Base-by-base conservation (phyloP, 768 basidiomycete species). In the Polyporus arcularius region DNA sequence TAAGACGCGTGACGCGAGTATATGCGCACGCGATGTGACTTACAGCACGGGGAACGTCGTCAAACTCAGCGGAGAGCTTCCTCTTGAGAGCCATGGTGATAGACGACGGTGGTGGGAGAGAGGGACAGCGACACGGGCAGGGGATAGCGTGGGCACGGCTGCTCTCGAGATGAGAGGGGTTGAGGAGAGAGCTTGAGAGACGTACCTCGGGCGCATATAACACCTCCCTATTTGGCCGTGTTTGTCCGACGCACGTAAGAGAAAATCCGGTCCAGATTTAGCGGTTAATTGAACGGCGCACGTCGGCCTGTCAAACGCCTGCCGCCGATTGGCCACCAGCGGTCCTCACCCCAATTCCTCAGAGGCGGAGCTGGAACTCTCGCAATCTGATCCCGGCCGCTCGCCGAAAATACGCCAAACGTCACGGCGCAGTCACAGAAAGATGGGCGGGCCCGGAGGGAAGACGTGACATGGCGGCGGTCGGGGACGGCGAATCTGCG, bases 31-130 rank as follows among this genome's bases (percentile, higher is more conserved):
- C 43, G 38, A 12, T 47, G 40, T 62, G 31, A 69, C 69, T 16
- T 60, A 72, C 71, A 39, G 58, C 60, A 57, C 67, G 80, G 63
- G 77, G 81, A 55, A 74, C 77, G 62, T 78, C 76, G 67, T 85
- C 85, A 60, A 55, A 57, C 53, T 88, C 88, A 18, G 78, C 66
- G 53, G 86, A 84, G 53, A 89, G 79, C 77, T 94, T 94, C 72
- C 91, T 83, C 74, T 93, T 94, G 70, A 90, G 64, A 43, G 85
- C 79, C 89, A 91, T 92, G 53, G 65, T 63, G 65, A 28, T 30
- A 38, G 38, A 30, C 2, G 35, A 41, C 32, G 49, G 31, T n/a
- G 51, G 39, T 40, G 58, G 39, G 16, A 51, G 14, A 58, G 42
- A 48, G 43, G 31, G 46, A 47, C 16, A 21, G 18, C 40, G 42